Conservation (phyloP, 257 asterid species). For the Catharanthus roseus region DNA sequence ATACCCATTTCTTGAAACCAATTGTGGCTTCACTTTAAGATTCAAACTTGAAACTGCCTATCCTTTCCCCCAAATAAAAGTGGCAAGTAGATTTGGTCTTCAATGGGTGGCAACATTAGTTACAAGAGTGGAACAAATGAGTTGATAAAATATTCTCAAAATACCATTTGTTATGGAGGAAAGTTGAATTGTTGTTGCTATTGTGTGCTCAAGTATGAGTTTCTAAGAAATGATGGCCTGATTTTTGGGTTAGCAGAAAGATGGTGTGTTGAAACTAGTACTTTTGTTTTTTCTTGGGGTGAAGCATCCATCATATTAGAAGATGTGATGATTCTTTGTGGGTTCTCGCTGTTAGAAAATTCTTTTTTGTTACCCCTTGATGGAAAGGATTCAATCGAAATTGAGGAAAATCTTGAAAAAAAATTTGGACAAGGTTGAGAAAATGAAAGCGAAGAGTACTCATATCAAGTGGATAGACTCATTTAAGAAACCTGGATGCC, state of each 20-base stretch:
- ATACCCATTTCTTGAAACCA: no score
- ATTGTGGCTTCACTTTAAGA: no score
- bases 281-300: conserved; percentile 46
- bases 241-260: conserved; percentile 31
- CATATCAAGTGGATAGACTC: conserved; percentile 24
- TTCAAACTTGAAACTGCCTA: no score
- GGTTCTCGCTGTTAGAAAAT: conserved; percentile 32
- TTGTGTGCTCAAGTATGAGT: conserved; percentile 17
- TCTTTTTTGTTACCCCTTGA: no score
- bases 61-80: no score
- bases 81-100: conserved; percentile 31
- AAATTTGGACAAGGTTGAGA: background rate
- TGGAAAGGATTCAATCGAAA: no score
- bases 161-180: conserved; percentile 22
- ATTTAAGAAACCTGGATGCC: no score
- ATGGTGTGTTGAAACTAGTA: conserved; percentile 39
- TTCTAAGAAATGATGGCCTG: no score
- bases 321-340: conserved; percentile 35
- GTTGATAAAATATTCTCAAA: no score
- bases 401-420: no score
- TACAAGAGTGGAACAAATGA: conserved; percentile 30
- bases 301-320: conserved; percentile 40
- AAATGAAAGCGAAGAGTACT: background rate
- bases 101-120: conserved; percentile 25
- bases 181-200: conserved; percentile 29